These are phyloP conservation scores for Coniochaeta pulveracea DNA, from an alignment of 2,329 filamentous ascomycete species.

Conservation along the genomic window DNA sequence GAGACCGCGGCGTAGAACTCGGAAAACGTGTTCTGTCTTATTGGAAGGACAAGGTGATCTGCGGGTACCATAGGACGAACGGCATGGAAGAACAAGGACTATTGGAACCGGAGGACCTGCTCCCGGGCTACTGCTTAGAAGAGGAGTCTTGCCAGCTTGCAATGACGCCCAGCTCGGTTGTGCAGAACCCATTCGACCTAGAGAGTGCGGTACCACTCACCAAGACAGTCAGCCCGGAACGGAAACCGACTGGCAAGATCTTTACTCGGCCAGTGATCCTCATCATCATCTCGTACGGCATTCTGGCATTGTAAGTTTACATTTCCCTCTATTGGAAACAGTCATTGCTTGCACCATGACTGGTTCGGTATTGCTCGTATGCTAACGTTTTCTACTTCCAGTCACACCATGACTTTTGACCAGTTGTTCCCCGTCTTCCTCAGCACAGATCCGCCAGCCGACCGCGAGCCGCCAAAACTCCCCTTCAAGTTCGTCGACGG, in stretches of 20 bases:
- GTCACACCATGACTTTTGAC: constrained; percentile 95
- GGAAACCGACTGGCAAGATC: constrained; percentile 27
- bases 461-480: constrained; percentile 42
- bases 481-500: constrained; percentile 87
- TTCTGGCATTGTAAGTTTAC: constrained; percentile 78
- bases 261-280: constrained; percentile 80
- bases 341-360: constrained; percentile 11
- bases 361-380: neutral
- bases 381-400: constrained; percentile 29
- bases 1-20: constrained; percentile 65
- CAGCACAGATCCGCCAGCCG: constrained; percentile 47
- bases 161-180: constrained; percentile 19
- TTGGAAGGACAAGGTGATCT: constrained; percentile 13
- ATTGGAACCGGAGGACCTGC: constrained; percentile 46
- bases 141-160: constrained; percentile 41
- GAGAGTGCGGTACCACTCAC: constrained; percentile 12
- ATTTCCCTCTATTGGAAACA: neutral
- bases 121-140: constrained; percentile 57
- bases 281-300: constrained; percentile 82
- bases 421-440: constrained; percentile 88
- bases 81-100: constrained; percentile 51
- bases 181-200: constrained; percentile 22
- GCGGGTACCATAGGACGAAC: constrained; percentile 14
- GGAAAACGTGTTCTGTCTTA: constrained; percentile 56
- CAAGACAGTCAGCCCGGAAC: constrained; percentile 9